Percentiles rank a stretch among this genome's conserved stretches.
Evolutionary conservation across 805 yeast genomes (phyloP).

Genomic region (Saccharomyces mikatae): DNA sequence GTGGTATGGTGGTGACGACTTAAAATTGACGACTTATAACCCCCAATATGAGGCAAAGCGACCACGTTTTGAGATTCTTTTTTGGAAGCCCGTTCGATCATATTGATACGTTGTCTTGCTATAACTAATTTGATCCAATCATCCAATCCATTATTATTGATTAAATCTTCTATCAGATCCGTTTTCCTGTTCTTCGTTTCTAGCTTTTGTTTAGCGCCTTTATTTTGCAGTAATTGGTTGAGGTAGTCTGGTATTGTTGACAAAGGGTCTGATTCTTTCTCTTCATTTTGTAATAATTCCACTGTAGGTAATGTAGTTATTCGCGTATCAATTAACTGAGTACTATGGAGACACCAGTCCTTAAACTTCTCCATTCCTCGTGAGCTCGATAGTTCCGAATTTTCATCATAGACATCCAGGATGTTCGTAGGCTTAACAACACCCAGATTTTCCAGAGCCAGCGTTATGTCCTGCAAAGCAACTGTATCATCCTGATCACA

Average conservation of each 20-base stretch:
- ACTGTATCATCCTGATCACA: conserved; percentile 38
- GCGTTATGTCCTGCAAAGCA: conserved; percentile 53
- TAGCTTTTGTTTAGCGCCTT: conserved; percentile 6
- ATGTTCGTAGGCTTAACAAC: conserved; percentile 50
- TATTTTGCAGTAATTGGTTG: conserved; percentile 18
- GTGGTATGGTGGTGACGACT: not conserved
- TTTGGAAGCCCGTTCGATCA: conserved; percentile 17
- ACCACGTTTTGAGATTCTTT: conserved; percentile 13
- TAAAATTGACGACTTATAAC: conserved; percentile 19
- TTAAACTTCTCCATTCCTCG: conserved; percentile 44
- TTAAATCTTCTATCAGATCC: conserved; percentile 23
- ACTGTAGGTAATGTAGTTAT: conserved; percentile 30
- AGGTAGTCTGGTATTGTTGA: conserved; percentile 28
- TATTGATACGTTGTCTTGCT: conserved; percentile 24
- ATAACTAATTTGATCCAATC: conserved; percentile 32
- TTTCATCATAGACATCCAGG: conserved; percentile 45
- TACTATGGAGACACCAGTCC: conserved; percentile 46
- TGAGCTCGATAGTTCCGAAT: conserved; percentile 38
- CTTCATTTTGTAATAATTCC: conserved; percentile 16
- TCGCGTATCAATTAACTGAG: conserved; percentile 38
- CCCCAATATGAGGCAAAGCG: conserved; percentile 19
- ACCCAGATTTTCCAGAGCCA: conserved; percentile 58
- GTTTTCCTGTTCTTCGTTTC: conserved; percentile 11
- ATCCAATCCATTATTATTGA: conserved; percentile 29
- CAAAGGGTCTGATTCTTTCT: conserved; percentile 15